These are phyloP conservation scores for Kwoniella mangroviensis DNA, from an alignment of 768 basidiomycete species.

Conservation along the genomic window DNA sequence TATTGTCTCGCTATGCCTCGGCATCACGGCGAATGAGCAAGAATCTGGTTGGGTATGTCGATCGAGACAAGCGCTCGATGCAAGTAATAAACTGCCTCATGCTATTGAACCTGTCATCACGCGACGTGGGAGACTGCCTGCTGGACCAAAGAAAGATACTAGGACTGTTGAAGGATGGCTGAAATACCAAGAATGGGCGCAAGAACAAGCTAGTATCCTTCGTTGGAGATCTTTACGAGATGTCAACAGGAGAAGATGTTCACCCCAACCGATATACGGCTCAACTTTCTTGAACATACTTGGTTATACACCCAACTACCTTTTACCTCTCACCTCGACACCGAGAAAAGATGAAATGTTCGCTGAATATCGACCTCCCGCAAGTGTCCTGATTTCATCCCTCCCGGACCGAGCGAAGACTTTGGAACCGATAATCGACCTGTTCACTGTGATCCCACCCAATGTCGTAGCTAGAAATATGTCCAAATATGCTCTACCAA, in stretches of 20 bases:
- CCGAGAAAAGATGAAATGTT: constrained; percentile 28
- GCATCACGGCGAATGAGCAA: constrained; percentile 66
- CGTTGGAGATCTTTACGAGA: constrained; percentile 75
- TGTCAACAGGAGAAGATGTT: constrained; percentile 75
- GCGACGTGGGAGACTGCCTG: constrained; percentile 22
- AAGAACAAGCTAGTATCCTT: constrained; percentile 64
- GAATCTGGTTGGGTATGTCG: constrained; percentile 58
- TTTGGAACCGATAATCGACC: constrained; percentile 65
- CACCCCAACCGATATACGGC: constrained; percentile 57
- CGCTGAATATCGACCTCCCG: constrained; percentile 36
- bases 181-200: constrained; percentile 62
- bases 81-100: constrained; percentile 44
- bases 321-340: constrained; percentile 28
- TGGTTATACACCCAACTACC: constrained; percentile 57
- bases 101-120: constrained; percentile 25
- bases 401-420: constrained; percentile 66
- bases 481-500: constrained; percentile 67
- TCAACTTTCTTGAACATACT: constrained; percentile 49
- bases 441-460: constrained; percentile 81
- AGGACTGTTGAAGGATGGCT: constrained; percentile 76
- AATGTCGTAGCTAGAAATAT: constrained; percentile 76
- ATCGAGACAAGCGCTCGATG: constrained; percentile 44
- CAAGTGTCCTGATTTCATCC: constrained; percentile 68
- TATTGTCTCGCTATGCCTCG: constrained; percentile 61
- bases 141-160: constrained; percentile 70